These are phyloP conservation scores for Ophiostoma himal-ulmi DNA, from an alignment of 2,329 filamentous ascomycete species.

Conservation along the genomic window DNA sequence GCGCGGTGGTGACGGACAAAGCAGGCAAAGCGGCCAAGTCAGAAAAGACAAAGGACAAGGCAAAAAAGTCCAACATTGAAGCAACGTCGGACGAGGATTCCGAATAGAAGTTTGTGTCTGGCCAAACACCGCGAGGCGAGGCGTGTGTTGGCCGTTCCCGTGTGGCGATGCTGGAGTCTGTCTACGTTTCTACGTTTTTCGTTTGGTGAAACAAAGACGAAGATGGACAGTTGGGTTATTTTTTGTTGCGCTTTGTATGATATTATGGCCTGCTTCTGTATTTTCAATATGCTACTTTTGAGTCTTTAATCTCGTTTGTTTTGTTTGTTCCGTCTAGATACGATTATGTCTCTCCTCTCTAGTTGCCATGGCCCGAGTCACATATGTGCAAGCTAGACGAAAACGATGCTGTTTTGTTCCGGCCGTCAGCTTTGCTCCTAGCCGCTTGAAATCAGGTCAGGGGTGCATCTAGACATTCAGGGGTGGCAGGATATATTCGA, in stretches of 20 bases:
- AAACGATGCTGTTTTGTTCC: not conserved
- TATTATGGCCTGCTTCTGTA: not conserved
- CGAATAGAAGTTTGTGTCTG: not conserved
- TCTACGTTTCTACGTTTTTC: not conserved
- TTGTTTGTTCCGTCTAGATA: not conserved
- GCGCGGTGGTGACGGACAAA: conserved; percentile 22
- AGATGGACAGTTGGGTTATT: not conserved
- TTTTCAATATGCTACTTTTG: not conserved
- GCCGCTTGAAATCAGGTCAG: not conserved
- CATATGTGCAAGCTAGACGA: too few relatives aligned
- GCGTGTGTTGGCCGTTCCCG: not conserved
- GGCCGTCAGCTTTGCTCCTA: not conserved
- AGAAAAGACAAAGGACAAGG: conserved; percentile 38
- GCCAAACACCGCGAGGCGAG: not conserved
- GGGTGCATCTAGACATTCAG: too few relatives aligned
- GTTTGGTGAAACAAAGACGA: not conserved
- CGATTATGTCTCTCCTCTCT: not conserved
- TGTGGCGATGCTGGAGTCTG: not conserved
- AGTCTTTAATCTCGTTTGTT: not conserved
- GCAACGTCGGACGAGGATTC: conserved; percentile 56
- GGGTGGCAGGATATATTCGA: too few relatives aligned
- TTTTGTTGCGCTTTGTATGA: not conserved
- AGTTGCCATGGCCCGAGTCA: not conserved
- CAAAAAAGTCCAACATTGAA: conserved; percentile 55
- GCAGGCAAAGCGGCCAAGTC: not conserved